Base-by-base conservation (phyloP, 1,139 yeast genomes). In the Saccharomyces hybrid region DNA sequence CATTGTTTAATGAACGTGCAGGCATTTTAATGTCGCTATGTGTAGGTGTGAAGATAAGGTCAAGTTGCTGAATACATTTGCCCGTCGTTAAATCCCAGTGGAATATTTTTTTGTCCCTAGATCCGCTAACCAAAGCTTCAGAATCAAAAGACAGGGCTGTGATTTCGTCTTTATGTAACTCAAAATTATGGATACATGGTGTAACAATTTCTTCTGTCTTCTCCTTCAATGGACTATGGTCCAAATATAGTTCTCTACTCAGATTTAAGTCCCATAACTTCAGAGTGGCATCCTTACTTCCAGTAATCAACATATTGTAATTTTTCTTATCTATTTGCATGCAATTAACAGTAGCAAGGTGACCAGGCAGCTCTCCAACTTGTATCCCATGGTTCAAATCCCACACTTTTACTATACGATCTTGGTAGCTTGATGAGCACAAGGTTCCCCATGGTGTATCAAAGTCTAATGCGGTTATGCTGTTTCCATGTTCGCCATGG, bases 11-110 rank as follows among this genome's bases (percentile, higher is more conserved):
- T 6, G 44, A 38, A 19, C 25, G 44, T 16, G 44, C 25, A 5
- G n/a, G 16, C 3, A 19, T 11, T 19, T 19, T 38, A 19, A 13
- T 38, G 44, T 38, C 44, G 55, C 32, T 57, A 52, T 42, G 52
- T 26, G 19, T 57, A 55, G 13, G 56, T 8, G 65, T 60, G 52
- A 63, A 61, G 31, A 62, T 62, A 9, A 65, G 42, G 51, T 68
- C 69, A 7, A 69, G 59, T 3, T 64, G 62, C 50, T 70, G 64
- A 2, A 76, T 65, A 27, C 79, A 72, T 48, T 76, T 74, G 1
- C 97, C 97, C 0, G 86, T 80, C 59, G 86, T 80, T 55, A 93
- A 74, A 70, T 93, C 99, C 97, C 97, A 91, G 61, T 86, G 81
- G 25, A 83, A 73, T 2, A 87, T 78, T 3, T 80, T 74, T 67